Conservation (phyloP, 1,284 basidiomycete species). For the Sporisorium reilianum region DNA sequence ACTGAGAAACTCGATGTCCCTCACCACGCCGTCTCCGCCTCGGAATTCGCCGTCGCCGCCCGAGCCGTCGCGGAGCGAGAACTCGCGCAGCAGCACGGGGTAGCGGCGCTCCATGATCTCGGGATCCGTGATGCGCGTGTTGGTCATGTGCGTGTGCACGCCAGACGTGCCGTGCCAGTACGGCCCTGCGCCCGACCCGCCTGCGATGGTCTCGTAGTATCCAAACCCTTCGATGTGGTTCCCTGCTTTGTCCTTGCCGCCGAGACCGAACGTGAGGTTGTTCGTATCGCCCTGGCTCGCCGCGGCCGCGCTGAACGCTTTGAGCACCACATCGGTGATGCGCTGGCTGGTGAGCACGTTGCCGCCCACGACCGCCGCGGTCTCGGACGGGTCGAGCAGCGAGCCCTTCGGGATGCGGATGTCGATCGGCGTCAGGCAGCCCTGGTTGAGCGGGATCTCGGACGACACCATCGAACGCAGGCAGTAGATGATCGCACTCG, state of each 20-base stretch:
- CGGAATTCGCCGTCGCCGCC: conserved; percentile 82
- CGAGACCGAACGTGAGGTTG: conserved; percentile 89
- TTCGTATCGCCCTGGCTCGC: conserved; percentile 91
- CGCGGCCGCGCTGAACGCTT: conserved; percentile 90
- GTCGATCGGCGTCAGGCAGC: conserved; percentile 78
- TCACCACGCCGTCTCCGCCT: conserved; percentile 88
- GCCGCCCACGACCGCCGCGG: conserved; percentile 89
- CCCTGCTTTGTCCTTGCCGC: conserved; percentile 85
- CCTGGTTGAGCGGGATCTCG: conserved; percentile 94
- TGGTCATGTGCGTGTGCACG: conserved; percentile 82
- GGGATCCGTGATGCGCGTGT: conserved; percentile 81
- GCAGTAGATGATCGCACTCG: conserved; percentile 92
- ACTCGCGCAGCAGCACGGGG: conserved; percentile 85
- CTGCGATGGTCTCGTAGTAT: conserved; percentile 96
- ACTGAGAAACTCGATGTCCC: conserved; percentile 89
- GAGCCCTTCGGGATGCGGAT: conserved; percentile 85
- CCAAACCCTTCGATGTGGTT: conserved; percentile 85
- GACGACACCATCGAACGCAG: conserved; percentile 90
- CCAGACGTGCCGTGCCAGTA: conserved; percentile 80
- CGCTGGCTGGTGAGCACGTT: conserved; percentile 93
- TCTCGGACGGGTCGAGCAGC: conserved; percentile 80
- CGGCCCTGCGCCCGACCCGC: conserved; percentile 89
- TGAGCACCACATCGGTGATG: conserved; percentile 93
- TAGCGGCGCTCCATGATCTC: conserved; percentile 92
- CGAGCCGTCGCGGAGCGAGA: conserved; percentile 81